Conservation (phyloP, 2,329 filamentous ascomycete genomes). For the Davidsoniella virescens region DNA sequence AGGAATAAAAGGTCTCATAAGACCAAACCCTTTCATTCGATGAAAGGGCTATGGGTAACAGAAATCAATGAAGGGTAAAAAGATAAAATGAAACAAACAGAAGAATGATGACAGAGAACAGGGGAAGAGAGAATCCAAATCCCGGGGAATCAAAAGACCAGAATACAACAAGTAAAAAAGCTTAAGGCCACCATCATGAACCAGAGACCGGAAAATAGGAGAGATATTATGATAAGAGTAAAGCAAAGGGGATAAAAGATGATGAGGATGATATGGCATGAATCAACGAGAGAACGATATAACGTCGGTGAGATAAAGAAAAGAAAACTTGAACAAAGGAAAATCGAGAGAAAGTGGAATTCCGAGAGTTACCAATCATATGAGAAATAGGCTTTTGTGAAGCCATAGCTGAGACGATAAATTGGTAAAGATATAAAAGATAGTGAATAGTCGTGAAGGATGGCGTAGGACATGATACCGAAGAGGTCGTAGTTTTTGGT, state of each 20-base stretch:
- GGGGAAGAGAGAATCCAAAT: not conserved
- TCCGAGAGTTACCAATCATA: no score
- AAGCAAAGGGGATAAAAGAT: not conserved
- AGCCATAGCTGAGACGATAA: not conserved
- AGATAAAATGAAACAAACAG: not conserved
- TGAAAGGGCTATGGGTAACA: not conserved
- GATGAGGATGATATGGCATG: not conserved
- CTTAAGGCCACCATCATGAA: conserved; percentile 1
- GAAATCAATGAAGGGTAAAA: not conserved
- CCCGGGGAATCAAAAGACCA: conserved; percentile 4
- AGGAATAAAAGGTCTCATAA: not conserved
- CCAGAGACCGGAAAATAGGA: not conserved
- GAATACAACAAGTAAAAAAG: conserved; percentile 2
- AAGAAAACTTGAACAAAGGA: not conserved
- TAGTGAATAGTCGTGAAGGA: not conserved
- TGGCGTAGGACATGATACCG: not conserved
- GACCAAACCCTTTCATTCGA: not conserved
- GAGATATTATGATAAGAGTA: not conserved
- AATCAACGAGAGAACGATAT: not conserved
- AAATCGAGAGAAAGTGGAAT: not conserved
- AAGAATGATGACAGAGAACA: not conserved
- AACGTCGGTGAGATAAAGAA: not conserved
- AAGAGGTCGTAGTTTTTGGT: not conserved
- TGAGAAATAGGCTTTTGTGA: no score
- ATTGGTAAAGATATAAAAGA: not conserved